Evolutionary conservation across 768 basidiomycete species (phyloP).

Genomic region (Porpolomopsis calyptriformis): DNA sequence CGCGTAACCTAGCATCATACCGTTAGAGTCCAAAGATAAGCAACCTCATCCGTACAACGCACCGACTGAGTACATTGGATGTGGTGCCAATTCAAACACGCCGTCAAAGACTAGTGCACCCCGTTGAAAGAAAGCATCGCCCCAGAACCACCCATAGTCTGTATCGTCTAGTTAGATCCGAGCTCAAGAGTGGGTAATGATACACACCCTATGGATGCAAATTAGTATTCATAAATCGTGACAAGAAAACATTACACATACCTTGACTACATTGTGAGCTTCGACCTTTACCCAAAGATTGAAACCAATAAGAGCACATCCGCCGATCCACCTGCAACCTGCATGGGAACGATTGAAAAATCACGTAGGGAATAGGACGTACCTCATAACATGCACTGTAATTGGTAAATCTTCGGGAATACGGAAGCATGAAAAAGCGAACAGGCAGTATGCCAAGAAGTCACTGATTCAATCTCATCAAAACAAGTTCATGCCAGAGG

Average conservation of each 20-base stretch:
- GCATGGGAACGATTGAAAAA: neutral
- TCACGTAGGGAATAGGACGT: conserved; percentile 7
- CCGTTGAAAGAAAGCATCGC: conserved; percentile 87
- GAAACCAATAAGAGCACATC: conserved; percentile 77
- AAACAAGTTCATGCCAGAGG: neutral
- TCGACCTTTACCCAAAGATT: conserved; percentile 99
- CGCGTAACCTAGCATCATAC: conserved; percentile 57
- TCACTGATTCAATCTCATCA: conserved; percentile 42
- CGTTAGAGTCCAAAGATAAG: neutral
- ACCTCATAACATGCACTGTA: conserved; percentile 71
- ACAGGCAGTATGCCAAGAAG: conserved; percentile 90
- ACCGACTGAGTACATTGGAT: conserved; percentile 92
- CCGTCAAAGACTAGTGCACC: conserved; percentile 93
- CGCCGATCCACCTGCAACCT: conserved; percentile 70
- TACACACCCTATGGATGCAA: neutral
- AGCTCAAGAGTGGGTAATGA: neutral
- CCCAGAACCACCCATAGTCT: conserved; percentile 96
- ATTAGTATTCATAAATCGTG: neutral
- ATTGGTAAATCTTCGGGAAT: conserved; percentile 70
- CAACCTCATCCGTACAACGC: conserved; percentile 14
- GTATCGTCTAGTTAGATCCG: neutral
- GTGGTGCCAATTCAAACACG: conserved; percentile 88
- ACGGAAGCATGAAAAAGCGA: conserved; percentile 87
- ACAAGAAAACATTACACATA: neutral
- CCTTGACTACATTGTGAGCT: conserved; percentile 94